phyloP scores from a whole-genome alignment of 495 filamentous ascomycete genomes.

The Neurospora hispaniola region DNA sequence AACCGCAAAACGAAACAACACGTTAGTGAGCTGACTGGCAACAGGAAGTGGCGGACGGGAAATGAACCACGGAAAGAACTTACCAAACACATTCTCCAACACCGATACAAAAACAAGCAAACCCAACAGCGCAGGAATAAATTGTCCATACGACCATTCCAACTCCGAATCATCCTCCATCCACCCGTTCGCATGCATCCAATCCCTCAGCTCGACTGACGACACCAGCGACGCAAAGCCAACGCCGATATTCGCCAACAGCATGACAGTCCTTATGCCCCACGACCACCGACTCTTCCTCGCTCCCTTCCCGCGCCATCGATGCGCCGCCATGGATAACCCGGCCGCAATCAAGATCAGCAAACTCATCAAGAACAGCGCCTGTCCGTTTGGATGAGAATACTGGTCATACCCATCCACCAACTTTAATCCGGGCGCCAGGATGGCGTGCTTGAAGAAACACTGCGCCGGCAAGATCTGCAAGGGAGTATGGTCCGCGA shows the following conservation, averaged over 20 bases:
- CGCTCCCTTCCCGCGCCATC: background rate
- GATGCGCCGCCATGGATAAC: background rate
- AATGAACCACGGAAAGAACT: background rate
- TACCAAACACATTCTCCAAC: background rate
- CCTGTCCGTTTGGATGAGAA: background rate
- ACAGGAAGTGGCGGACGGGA: background rate
- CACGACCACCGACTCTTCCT: background rate
- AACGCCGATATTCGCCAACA: background rate
- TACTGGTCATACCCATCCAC: background rate
- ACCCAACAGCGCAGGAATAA: background rate
- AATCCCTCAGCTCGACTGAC: background rate
- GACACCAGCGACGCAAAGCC: background rate
- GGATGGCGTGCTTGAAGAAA: background rate
- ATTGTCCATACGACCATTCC: background rate
- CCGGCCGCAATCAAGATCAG: background rate
- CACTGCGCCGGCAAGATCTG: background rate
- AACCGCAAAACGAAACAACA: background rate
- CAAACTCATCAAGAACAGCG: background rate
- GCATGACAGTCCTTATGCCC: background rate
- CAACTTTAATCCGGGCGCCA: background rate
- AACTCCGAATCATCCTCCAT: background rate
- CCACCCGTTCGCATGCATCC: background rate
- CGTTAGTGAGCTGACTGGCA: background rate
- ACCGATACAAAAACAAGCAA: background rate
- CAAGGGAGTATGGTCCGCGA: background rate